Base-by-base conservation (phyloP, 192 early-diverging fungal genomes). In the Coemansia sp. region DNA sequence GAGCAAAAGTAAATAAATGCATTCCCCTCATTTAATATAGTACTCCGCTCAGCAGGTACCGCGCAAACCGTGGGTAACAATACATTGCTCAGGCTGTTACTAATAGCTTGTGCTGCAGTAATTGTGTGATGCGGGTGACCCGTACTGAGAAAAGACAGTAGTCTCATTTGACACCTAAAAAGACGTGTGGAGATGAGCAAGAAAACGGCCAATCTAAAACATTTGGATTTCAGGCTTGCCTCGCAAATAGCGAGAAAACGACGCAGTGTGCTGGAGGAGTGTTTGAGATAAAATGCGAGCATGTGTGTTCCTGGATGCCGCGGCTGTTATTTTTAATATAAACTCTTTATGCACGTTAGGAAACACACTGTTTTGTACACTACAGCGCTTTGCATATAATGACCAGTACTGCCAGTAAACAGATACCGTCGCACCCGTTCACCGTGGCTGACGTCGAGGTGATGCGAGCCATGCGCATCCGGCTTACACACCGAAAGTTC, bases 381-480 rank as follows among this genome's bases (percentile, higher is more conserved):
- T n/a, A 14, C 10, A 20, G 47, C 47, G 7, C 47, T 20, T 18
- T 18, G 17, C 18, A 48, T 48, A 18, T 48, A 6, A 76, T 71
- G 68, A 62, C 56, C 53, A 51, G 58, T 26, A 25, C 9, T 25
- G 8, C 47, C 2, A 61, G 52, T 14, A 73, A 73, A 25, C 47
- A 44, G 9, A 15, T 20, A 14, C 76, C 76, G 4, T 70, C 71
- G 18, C 76, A 73, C 21, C 78, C 78, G 20, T 81, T 81, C 37
- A 81, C 78, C 12, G 47, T 62, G 55, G 62, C 61, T 0, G 78
- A 81, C 20, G 78, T 81, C 40, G 73, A 81, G 60, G 66, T 81
- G 5, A 81, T 81, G 73, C 78, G 78, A n/a, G 51, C 50, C 23
- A 81, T 81, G 78, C 73, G 73, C 18, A 56, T 81, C 24, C 78